Evolutionary conservation across 495 filamentous ascomycete species (phyloP).

Genomic region (Thermochaetoides thermophila): DNA sequence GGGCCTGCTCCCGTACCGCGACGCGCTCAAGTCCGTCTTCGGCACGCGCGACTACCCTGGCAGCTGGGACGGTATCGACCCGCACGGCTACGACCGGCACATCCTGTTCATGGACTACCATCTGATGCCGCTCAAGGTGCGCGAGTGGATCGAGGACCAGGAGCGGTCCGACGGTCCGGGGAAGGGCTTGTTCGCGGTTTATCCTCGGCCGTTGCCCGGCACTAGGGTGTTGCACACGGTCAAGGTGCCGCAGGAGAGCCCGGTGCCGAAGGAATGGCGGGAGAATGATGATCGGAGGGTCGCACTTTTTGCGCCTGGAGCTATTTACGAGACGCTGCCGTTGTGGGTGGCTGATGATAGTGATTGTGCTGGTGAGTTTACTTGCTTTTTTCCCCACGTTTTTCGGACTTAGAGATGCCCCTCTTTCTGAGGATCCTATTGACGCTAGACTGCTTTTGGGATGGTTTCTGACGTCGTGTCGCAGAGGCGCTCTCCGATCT

Average conservation of each 20-base stretch:
- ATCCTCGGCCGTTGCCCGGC: slow-evolving; percentile 4
- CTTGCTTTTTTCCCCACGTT: background rate
- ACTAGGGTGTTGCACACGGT: slow-evolving; percentile 5
- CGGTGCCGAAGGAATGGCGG: slow-evolving; percentile 7
- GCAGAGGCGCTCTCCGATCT: slow-evolving; percentile 16
- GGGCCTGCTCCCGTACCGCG: slow-evolving; percentile 15
- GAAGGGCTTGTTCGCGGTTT: slow-evolving; percentile 20
- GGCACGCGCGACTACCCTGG: slow-evolving; percentile 18
- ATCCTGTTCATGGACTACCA: slow-evolving; percentile 21
- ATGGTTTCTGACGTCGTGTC: slow-evolving; percentile 1
- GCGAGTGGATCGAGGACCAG: slow-evolving; percentile 26
- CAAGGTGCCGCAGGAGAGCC: slow-evolving; percentile 6
- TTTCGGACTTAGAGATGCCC: no score
- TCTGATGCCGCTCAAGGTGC: slow-evolving; percentile 15
- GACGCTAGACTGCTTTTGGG: no score
- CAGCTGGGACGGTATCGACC: slow-evolving; percentile 24
- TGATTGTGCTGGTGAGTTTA: slow-evolving; percentile 16
- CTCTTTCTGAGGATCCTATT: no score
- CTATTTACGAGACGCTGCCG: slow-evolving; percentile 18
- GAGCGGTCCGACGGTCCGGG: slow-evolving; percentile 11
- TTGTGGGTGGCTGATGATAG: slow-evolving; percentile 22
- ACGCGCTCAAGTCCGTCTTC: slow-evolving; percentile 19
- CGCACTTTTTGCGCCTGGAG: slow-evolving; percentile 21
- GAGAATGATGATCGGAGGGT: slow-evolving; percentile 13
- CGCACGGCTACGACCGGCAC: slow-evolving; percentile 21